These are phyloP conservation scores for Rhizoclosmatium sp. DNA, from an alignment of 192 early-diverging fungal genomes.

Conservation along the genomic window DNA sequence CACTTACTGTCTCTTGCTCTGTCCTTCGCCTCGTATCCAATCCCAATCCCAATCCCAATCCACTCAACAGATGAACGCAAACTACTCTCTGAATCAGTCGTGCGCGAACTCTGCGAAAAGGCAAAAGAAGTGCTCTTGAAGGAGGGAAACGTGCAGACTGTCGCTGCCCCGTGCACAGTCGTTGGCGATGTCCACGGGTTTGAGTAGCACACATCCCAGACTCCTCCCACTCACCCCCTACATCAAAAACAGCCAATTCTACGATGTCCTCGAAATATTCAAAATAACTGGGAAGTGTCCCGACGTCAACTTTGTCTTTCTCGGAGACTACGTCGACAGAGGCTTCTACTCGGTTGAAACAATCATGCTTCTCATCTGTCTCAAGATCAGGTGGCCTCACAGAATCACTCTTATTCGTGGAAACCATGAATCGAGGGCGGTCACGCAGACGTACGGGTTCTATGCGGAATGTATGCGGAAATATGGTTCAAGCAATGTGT, in stretches of 20 bases:
- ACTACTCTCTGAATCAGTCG: conserved; percentile 74
- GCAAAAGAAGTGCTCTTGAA: conserved; percentile 79
- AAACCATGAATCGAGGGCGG: conserved; percentile 93
- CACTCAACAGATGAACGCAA: conserved; percentile 49
- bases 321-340: conserved; percentile 90
- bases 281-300: conserved; percentile 66
- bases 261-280: conserved; percentile 88
- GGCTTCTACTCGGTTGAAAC: conserved; percentile 91
- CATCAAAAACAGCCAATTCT: conserved; percentile 71
- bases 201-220: background rate
- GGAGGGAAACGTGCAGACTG: conserved; percentile 87
- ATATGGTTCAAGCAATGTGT: conserved; percentile 83
- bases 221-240: background rate
- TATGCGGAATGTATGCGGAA: conserved; percentile 91
- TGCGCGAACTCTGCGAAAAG: conserved; percentile 82
- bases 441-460: conserved; percentile 88
- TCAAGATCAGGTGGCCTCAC: conserved; percentile 91
- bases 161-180: conserved; percentile 88
- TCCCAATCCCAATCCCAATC: too few relatives aligned
- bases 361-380: conserved; percentile 84
- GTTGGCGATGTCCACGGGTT: conserved; percentile 94
- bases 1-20: too few relatives aligned
- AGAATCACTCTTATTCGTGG: conserved; percentile 89
- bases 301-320: conserved; percentile 87
- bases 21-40: too few relatives aligned